Base-by-base conservation (phyloP, 2,329 filamentous ascomycete genomes). In the Juglanconis juglandina region DNA sequence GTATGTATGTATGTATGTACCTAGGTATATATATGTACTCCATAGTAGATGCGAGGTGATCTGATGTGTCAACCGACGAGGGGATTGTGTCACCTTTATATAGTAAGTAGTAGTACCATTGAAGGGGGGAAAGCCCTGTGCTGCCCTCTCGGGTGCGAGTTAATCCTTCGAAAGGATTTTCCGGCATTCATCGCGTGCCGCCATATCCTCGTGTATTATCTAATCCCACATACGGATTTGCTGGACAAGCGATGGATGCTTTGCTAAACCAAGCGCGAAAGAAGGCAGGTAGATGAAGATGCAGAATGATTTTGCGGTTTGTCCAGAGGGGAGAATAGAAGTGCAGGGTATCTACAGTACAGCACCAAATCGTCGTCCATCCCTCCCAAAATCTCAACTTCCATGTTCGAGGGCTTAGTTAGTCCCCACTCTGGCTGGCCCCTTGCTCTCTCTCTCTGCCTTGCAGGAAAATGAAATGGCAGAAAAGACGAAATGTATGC, bases 301-400 rank as follows among this genome's bases (percentile, higher is more conserved):
- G 24, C n/a, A 32, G 10, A 41, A 30, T 41, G 2, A 6, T 14
- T 24, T 41, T 34, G 14, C 44, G 1, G 6, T 35, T 44, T 48
- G 34, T 56, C n/a, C 53, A 48, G 53, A 56, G 53, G 17, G 42
- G 42, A 54, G 44, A 60, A 56, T n/a, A 55, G 39, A 44, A 47
- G 46, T 53, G 24, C 24, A 24, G 14, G 34, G 10, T 11, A 51
- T 35, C n/a, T 35, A 51, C 34, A 47, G 9, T 47, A 47, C 44
- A 17, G 44, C 17, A 47, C 44, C 17, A n/a, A 30, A 42, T 14
- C 7, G 10, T 42, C 39, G 10, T 42, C 39, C 39, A 11, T 42
- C 4, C 39, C 11, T 42, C 10, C n/a, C 39, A 14, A 7, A 24
- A 24, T 24, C 24, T 24, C 24, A 2, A 24, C 24, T 2, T 24